Percentiles rank a stretch among this genome's conserved stretches.
Evolutionary conservation across 2,329 filamentous ascomycete genomes (phyloP).

Genomic region (Fusarium subglutinans): DNA sequence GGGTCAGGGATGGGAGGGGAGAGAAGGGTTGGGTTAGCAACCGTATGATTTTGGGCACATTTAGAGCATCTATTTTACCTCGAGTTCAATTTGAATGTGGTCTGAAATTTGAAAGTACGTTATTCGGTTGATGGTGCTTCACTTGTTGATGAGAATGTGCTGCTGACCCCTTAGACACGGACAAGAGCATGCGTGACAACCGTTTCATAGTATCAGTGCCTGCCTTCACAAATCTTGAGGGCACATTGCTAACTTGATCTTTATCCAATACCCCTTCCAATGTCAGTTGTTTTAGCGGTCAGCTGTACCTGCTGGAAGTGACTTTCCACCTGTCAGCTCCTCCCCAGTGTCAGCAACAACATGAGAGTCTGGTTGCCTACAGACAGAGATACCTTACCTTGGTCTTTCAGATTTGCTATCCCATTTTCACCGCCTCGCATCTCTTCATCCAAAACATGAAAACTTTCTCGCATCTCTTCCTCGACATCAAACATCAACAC

Average conservation of each 20-base stretch:
- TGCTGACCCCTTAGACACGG: neutral
- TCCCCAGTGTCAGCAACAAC: neutral
- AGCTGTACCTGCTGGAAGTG: neutral
- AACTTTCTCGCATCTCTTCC: too few relatives aligned
- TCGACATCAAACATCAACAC: neutral
- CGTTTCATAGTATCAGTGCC: neutral
- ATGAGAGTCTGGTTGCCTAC: neutral
- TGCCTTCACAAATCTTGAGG: neutral
- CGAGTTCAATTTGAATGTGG: too few relatives aligned
- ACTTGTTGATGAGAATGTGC: neutral
- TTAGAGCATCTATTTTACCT: rapidly evolving
- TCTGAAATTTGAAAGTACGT: neutral
- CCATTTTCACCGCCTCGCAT: neutral
- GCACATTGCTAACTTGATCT: neutral
- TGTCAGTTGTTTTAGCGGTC: neutral
- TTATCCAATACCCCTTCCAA: neutral
- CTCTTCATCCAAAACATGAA: neutral
- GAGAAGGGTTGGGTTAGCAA: too few relatives aligned
- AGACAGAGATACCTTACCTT: too few relatives aligned
- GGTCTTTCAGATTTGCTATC: neutral
- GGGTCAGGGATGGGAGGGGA: neutral
- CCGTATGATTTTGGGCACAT: too few relatives aligned
- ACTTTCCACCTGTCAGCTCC: neutral
- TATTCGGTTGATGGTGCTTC: neutral
- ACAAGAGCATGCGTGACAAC: neutral